Conservation (phyloP, 2,329 filamentous ascomycete genomes). For the Microsporum ferrugineum region DNA sequence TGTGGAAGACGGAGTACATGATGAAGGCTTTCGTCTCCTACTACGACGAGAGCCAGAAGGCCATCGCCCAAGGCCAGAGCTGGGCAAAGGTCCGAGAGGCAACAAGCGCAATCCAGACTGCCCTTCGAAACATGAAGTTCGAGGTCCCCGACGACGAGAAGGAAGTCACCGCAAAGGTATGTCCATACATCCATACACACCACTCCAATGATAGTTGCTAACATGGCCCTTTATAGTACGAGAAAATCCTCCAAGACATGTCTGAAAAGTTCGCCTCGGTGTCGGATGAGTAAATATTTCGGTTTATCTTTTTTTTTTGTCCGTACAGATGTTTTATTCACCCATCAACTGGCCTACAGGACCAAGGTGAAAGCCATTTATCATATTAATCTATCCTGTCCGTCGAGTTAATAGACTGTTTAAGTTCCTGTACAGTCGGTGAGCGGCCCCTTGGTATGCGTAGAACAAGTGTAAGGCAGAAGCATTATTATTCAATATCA, state of each 20-base stretch:
- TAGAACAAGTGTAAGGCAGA: background rate
- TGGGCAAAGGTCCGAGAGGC: slow-evolving; percentile 91
- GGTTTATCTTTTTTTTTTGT: background rate
- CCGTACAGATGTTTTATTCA: background rate
- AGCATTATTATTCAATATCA: background rate
- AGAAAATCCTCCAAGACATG: slow-evolving; percentile 82
- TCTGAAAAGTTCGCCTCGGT: slow-evolving; percentile 95
- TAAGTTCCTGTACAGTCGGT: background rate
- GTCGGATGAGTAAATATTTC: slow-evolving; percentile 64
- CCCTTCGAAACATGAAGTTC: slow-evolving; percentile 90
- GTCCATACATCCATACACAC: slow-evolving; percentile 19
- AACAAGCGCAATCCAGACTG: slow-evolving; percentile 72
- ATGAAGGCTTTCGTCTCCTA: slow-evolving; percentile 99
- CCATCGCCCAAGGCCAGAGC: slow-evolving; percentile 74
- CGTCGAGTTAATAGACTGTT: slow-evolving; percentile 2
- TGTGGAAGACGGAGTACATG: slow-evolving; percentile 99
- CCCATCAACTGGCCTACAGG: slow-evolving; percentile 1
- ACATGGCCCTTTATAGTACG: slow-evolving; percentile 53
- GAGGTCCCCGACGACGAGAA: slow-evolving; percentile 82
- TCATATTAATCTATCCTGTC: slow-evolving; percentile 2
- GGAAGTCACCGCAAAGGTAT: slow-evolving; percentile 68
- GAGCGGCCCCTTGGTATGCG: background rate
- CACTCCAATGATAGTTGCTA: slow-evolving; percentile 20
- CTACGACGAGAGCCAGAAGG: slow-evolving; percentile 96
- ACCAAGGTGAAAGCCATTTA: background rate